phyloP scores from a whole-genome alignment of 495 filamentous ascomycete genomes.

The Tuber aestivum region DNA sequence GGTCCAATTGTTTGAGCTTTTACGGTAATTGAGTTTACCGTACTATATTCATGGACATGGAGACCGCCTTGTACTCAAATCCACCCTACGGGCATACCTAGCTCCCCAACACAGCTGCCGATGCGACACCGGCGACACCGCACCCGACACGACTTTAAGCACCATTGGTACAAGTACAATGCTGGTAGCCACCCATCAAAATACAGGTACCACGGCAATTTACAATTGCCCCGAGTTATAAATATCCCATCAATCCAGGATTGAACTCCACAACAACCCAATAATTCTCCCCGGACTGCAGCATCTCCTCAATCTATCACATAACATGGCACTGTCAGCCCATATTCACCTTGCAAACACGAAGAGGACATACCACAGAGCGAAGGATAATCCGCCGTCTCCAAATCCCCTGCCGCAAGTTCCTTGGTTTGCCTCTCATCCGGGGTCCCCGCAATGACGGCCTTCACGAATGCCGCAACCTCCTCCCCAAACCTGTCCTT shows the following conservation, averaged over 20 bases:
- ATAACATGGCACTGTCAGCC: background rate
- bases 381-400: slow-evolving; percentile 47
- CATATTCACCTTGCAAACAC: background rate
- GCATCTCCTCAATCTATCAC: slow-evolving; percentile 34
- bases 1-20: too few species aligned
- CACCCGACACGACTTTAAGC: too few species aligned
- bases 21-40: too few species aligned
- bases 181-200: too few species aligned
- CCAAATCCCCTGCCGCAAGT: slow-evolving; percentile 63
- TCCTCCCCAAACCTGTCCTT: slow-evolving; percentile 60
- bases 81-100: too few species aligned
- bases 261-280: slow-evolving; percentile 16
- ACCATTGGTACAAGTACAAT: too few species aligned
- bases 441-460: slow-evolving; percentile 46
- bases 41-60: too few species aligned
- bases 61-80: too few species aligned
- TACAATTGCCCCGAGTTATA: background rate
- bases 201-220: background rate
- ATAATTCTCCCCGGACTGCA: slow-evolving; percentile 36
- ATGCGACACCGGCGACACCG: too few species aligned
- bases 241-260: slow-evolving; percentile 8
- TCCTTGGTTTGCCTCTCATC: slow-evolving; percentile 57
- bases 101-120: too few species aligned
- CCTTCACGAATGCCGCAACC: slow-evolving; percentile 59
- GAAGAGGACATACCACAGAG: background rate